These are phyloP conservation scores for Xylaria sp. DNA, from an alignment of 2,329 filamentous ascomycete species.

Conservation along the genomic window DNA sequence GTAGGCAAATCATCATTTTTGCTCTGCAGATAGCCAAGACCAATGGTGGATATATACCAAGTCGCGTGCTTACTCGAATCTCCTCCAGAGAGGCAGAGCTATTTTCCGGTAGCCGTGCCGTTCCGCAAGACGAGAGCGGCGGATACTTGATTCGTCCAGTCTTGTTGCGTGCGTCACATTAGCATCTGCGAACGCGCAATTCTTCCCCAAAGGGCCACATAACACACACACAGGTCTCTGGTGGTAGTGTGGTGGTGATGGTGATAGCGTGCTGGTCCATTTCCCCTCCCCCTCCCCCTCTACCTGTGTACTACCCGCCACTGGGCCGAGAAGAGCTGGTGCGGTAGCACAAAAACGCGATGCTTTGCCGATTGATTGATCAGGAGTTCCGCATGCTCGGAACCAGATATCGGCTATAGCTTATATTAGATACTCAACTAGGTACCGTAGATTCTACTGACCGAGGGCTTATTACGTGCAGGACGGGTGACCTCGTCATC, in stretches of 20 bases:
- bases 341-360: constrained; percentile 6
- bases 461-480: constrained; percentile 1
- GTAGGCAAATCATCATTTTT: not conserved
- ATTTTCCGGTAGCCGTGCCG: not conserved
- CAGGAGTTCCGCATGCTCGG: constrained; percentile 26
- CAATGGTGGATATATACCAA: not conserved
- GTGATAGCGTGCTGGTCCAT: constrained; percentile 8
- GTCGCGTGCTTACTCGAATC: too few relatives aligned
- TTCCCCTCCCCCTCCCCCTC: too few relatives aligned
- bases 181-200: constrained; percentile 18
- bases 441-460: too few relatives aligned
- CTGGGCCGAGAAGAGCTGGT: constrained; percentile 5
- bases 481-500: constrained; percentile 7
- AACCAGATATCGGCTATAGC: constrained; percentile 10
- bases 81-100: not conserved
- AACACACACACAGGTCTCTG: not conserved
- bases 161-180: constrained; percentile 1
- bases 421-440: constrained; percentile 2
- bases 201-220: not conserved
- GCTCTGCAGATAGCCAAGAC: not conserved
- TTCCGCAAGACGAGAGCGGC: not conserved
- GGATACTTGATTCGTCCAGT: constrained; percentile 4
- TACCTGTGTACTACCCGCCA: too few relatives aligned
- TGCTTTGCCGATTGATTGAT: constrained; percentile 20
- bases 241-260: too few relatives aligned